phyloP scores from a whole-genome alignment of 1,284 basidiomycete genomes.

The Cutaneotrichosporon sp. region DNA sequence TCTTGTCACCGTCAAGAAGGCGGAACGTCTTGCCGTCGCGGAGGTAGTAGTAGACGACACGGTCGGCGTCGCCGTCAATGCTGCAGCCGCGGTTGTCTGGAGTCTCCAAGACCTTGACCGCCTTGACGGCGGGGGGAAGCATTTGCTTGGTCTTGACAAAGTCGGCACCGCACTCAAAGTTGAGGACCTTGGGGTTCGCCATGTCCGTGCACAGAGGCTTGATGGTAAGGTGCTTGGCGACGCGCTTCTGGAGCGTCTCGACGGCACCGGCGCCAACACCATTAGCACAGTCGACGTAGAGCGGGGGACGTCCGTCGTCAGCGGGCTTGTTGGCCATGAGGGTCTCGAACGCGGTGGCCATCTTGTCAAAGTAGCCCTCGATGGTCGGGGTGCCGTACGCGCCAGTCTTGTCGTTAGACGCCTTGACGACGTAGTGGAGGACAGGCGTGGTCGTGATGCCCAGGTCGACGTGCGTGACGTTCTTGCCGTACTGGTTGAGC shows the following conservation, averaged over 20 bases:
- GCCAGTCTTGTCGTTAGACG: conserved; percentile 65
- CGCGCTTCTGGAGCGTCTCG: conserved; percentile 53
- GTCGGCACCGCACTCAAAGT: conserved; percentile 88
- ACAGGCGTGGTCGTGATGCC: conserved; percentile 92
- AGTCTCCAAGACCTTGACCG: conserved; percentile 54
- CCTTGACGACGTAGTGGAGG: conserved; percentile 88
- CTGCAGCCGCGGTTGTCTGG: conserved; percentile 79
- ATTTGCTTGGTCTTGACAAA: conserved; percentile 91
- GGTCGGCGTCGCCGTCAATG: conserved; percentile 95
- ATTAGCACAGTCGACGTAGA: conserved; percentile 94
- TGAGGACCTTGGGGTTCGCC: conserved; percentile 67
- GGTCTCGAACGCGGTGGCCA: conserved; percentile 77
- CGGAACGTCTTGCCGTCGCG: conserved; percentile 65
- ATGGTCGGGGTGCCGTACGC: conserved; percentile 77
- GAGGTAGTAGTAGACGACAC: conserved; percentile 87
- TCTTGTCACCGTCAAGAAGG: conserved; percentile 98
- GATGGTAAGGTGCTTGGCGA: conserved; percentile 38
- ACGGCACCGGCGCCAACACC: conserved; percentile 84
- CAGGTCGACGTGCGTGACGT: conserved; percentile 44
- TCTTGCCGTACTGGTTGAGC: conserved; percentile 57
- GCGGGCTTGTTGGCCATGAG: conserved; percentile 63
- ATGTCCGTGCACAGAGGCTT: conserved; percentile 63
- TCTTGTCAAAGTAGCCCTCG: conserved; percentile 81
- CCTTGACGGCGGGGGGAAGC: conserved; percentile 56
- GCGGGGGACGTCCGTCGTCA: conserved; percentile 21